Base-by-base conservation (phyloP, 768 basidiomycete genomes). In the Rhodotorula sphaerocarpa region DNA sequence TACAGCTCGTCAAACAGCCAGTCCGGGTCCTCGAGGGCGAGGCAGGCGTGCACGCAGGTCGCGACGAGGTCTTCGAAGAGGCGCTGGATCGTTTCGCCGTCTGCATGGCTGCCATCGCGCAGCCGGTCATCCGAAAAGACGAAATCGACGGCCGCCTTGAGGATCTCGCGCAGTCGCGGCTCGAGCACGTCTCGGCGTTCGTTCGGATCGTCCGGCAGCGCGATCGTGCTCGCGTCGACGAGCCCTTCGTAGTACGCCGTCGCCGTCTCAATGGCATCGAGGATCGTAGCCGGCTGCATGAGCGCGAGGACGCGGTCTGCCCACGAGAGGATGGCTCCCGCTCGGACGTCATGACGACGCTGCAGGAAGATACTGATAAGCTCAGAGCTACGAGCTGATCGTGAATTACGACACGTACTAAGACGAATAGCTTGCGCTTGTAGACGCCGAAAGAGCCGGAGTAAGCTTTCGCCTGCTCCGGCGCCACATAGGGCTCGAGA, bases 121-220 rank as follows among this genome's bases (percentile, higher is more conserved):
- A 97, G 85, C 30, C 95, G 85, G 20, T 97, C 90, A 71, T 95
- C 89, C 3, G 93, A 92, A 75, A 99, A 99, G 2, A 87, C 84
- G 75, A 92, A 97, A 25, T 80, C 82, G 45, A 86, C 79, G 3
- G 95, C 95, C 4, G 95, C 90, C 16, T 78, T 76, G 85, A 99
- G 87, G 34, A 99, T 79, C 61, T 86, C 87, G 41, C 80, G 80
- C 61, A 96, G 79, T 71, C 87, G 86, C 55, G 81, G 79, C 3
- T 86, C 87, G 44, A 95, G 83, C 36, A 88, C 77, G 31, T 75
- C 75, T 68, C 80, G 81, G 28, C 86, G 81, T 46, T 80, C 78
- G n/a, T 75, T 72, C 4, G 77, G 76, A 48, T 84, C 81, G 56
- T 82, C 81, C 0, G 95, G 93, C 23, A 99, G 83, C 28, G 86